phyloP scores from a whole-genome alignment of 2,329 filamentous ascomycete genomes.

The Cladosporium sp. region DNA sequence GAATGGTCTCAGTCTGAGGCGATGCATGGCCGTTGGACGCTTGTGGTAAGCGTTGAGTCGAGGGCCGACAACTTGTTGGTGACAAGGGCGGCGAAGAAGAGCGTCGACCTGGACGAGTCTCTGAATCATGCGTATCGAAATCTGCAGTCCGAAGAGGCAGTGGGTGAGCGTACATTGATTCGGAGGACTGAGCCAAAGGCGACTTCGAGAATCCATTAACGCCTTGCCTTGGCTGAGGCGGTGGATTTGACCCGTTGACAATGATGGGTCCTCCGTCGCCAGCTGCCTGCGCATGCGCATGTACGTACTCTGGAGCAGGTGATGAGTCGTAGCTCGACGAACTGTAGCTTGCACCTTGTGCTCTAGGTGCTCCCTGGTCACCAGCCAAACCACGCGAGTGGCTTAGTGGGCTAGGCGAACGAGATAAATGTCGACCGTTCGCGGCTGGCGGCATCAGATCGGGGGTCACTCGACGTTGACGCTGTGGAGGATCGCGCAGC shows the following conservation, averaged over 20 bases:
- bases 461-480: slow-evolving; percentile 39
- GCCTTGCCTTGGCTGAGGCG: neutral
- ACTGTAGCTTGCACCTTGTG: slow-evolving; percentile 13
- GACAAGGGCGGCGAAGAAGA: neutral
- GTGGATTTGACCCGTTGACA: slow-evolving; percentile 36
- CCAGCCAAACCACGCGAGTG: slow-evolving; percentile 35
- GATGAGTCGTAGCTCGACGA: slow-evolving; percentile 19
- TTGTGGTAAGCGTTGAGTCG: neutral
- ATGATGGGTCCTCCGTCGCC: slow-evolving; percentile 34
- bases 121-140: neutral
- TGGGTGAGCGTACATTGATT: neutral
- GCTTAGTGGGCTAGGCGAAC: slow-evolving; percentile 45
- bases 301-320: slow-evolving; percentile 6
- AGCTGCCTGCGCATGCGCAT: slow-evolving; percentile 8
- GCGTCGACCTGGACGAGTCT: neutral
- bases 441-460: slow-evolving; percentile 35
- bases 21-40: neutral
- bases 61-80: neutral
- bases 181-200: neutral
- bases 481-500: slow-evolving; percentile 37
- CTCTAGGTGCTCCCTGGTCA: slow-evolving; percentile 21
- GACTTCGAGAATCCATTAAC: slow-evolving; percentile 5
- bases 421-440: slow-evolving; percentile 28
- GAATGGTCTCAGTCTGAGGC: neutral
- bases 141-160: slow-evolving; percentile 8